Evolutionary conservation across 495 filamentous ascomycete species (phyloP), one percentile per base, ranked within the genome.

Genomic region (Chaetomium tenue): DNA sequence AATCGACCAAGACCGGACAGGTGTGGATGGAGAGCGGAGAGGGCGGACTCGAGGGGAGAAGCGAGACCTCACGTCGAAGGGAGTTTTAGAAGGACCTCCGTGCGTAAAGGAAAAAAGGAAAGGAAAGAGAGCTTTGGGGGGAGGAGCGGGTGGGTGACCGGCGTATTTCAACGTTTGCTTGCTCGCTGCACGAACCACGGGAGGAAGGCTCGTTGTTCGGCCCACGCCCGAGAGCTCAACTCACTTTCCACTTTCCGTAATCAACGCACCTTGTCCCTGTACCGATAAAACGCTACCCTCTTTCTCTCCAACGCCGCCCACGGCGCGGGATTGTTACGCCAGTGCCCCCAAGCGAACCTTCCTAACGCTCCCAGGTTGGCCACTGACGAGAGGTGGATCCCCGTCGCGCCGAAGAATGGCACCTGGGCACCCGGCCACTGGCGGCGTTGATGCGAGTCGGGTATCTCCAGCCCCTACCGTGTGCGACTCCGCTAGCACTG

Each of bases 11-110:
- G n/a, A 66, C 53, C 58, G 65, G 53, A 67, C 28, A n/a, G 60
- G 61, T 37, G 60, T 51, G 42, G 61, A 60, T 47, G 47, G 56
- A 67, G 69, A 70, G 64, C 55, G 61, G 67, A 63, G 67, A 67
- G 66, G 59, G 50, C 59, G 69, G 69, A 70, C 69, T 74, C 70
- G 72, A 68, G 61, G 26, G 52, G 48, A 60, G 58, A 65, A 58
- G 59, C 62, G 74, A 75, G 71, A 72, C 71, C 69, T 74, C 74
- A 75, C 74, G 74, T 71, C 72, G 74, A 75, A 75, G 74, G 74
- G 74, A 74, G 72, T 63, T 64, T 73, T 75, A 63, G 70, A 63
- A 70, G 60, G 71, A 67, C 74, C 74, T 75, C 70, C 74, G 66
- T 66, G 72, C 74, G 74, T 75, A 64, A 63, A 66, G 70, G 52